Evolutionary conservation across 2,329 filamentous ascomycete species (phyloP).

Genomic region (Cordyceps cateniannulata): DNA sequence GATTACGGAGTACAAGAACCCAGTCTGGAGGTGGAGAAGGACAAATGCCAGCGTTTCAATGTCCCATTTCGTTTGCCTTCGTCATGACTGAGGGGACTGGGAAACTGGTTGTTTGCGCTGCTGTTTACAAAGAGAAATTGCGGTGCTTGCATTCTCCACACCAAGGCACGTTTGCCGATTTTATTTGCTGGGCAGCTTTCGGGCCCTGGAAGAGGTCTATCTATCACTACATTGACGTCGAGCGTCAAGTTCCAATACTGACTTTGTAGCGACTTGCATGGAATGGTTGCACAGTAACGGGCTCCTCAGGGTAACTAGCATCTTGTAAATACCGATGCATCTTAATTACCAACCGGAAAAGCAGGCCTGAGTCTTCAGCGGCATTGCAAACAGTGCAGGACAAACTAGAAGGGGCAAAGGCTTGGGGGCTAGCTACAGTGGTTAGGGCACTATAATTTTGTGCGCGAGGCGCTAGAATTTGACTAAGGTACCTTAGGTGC

Average conservation of each 20-base stretch:
- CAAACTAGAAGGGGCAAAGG: too few species aligned
- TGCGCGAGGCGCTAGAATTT: too few species aligned
- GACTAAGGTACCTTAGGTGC: too few species aligned
- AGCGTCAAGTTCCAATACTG: neutral
- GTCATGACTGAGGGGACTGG: neutral
- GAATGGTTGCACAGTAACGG: neutral
- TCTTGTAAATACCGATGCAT: neutral
- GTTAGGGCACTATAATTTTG: too few species aligned
- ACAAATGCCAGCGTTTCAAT: neutral
- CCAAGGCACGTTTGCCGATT: neutral
- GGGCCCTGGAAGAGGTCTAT: neutral
- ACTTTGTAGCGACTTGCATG: too few species aligned
- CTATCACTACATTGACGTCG: neutral
- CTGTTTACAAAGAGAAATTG: neutral
- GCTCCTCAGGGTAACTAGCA: neutral
- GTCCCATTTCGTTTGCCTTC: neutral
- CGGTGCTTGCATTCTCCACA: neutral
- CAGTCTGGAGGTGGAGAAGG: neutral
- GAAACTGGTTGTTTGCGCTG: neutral
- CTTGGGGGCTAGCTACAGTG: too few species aligned
- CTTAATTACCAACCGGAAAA: neutral
- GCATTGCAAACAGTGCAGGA: neutral
- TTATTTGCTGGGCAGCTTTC: neutral
- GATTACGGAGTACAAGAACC: too few species aligned
- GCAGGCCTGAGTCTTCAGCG: neutral